A percentile compares a stretch with the other conserved stretches of the same genome.
phyloP scores from a whole-genome alignment of 257 asterid species.

The Rauvolfia tetraphylla region DNA sequence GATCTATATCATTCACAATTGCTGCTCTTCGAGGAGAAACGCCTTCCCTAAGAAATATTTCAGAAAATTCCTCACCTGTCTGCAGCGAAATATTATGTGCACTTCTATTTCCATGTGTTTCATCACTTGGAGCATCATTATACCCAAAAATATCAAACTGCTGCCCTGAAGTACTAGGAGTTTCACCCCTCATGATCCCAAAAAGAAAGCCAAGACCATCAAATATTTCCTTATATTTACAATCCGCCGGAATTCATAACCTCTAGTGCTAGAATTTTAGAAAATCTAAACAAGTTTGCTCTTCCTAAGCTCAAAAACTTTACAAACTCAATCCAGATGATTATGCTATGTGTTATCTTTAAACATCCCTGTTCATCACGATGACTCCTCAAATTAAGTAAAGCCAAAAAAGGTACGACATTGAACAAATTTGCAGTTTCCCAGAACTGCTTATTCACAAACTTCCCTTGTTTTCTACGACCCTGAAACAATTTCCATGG shows the following conservation, averaged over 20 bases:
- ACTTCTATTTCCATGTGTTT: conserved; percentile 22
- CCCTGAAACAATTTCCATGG: background rate
- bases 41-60: conserved; percentile 63
- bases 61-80: conserved; percentile 84
- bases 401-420: conserved; percentile 1
- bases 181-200: conserved; percentile 49
- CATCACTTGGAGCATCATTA: conserved; percentile 29
- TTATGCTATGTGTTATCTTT: background rate
- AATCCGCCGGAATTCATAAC: background rate
- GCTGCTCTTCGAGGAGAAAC: conserved; percentile 35
- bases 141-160: conserved; percentile 18
- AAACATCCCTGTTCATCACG: background rate
- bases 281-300: background rate
- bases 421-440: background rate
- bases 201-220: background rate
- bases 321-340: background rate
- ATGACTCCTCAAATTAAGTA: background rate
- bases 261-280: background rate
- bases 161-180: conserved; percentile 33
- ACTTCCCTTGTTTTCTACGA: background rate
- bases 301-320: background rate
- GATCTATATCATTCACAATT: conserved; percentile 23
- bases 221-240: background rate
- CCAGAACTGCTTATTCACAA: background rate
- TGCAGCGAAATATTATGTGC: conserved; percentile 55